phyloP scores from a whole-genome alignment of 257 asterid genomes.

The Vinca minor region DNA sequence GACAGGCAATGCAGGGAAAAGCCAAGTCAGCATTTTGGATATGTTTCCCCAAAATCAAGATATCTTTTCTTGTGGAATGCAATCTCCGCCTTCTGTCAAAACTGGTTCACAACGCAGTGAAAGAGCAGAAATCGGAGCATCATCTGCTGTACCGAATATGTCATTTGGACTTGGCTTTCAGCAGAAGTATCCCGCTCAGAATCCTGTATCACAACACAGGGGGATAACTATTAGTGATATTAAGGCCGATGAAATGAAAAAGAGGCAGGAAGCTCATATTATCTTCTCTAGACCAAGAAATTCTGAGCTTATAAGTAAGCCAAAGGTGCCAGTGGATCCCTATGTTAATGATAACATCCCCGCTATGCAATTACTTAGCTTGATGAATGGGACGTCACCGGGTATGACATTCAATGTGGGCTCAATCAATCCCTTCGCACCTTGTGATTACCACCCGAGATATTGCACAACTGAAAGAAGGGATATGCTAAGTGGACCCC shows the following conservation, averaged over 20 bases:
- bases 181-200: slow-evolving; percentile 23
- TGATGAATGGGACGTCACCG: slow-evolving; percentile 50
- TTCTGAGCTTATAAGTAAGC: too few species aligned
- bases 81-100: slow-evolving; percentile 22
- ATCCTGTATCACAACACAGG: slow-evolving; percentile 16
- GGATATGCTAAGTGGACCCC: slow-evolving; percentile 29
- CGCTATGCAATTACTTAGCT: slow-evolving; percentile 72
- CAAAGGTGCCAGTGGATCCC: slow-evolving; percentile 35
- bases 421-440: slow-evolving; percentile 27
- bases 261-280: slow-evolving; percentile 14
- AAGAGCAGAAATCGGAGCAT: slow-evolving; percentile 16
- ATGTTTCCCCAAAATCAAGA: slow-evolving; percentile 33
- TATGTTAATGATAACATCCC: slow-evolving; percentile 60
- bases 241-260: slow-evolving; percentile 23
- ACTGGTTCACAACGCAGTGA: slow-evolving; percentile 22
- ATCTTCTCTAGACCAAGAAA: too few species aligned
- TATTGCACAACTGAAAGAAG: slow-evolving; percentile 33
- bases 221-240: slow-evolving; percentile 36
- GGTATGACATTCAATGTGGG: slow-evolving; percentile 29
- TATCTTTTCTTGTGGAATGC: slow-evolving; percentile 23
- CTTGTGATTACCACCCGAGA: slow-evolving; percentile 39
- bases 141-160: slow-evolving; percentile 8
- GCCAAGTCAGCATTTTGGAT: slow-evolving; percentile 29
- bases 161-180: slow-evolving; percentile 24
- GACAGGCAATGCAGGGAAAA: slow-evolving; percentile 19